These are phyloP conservation scores for Drosera spatulata DNA, from an alignment of 179 eudicot genomes.

Conservation along the genomic window DNA sequence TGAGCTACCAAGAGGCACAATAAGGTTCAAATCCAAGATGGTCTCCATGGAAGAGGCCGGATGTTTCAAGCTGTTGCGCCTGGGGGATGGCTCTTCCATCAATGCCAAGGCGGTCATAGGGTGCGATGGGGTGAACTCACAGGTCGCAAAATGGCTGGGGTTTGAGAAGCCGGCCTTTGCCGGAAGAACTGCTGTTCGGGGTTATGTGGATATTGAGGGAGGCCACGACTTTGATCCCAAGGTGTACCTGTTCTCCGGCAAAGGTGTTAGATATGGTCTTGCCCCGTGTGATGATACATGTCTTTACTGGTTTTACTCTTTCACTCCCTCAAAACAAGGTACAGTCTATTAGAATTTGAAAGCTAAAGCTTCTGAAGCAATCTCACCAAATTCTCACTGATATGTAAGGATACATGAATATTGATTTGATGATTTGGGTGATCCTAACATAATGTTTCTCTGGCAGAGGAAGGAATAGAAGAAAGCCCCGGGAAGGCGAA, in stretches of 20 bases:
- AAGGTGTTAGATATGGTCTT: conserved; percentile 30
- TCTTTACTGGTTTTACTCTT: conserved; percentile 42
- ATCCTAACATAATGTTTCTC: neutral
- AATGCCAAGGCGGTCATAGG: conserved; percentile 37
- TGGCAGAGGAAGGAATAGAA: conserved; percentile 14
- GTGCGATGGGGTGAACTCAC: conserved; percentile 62
- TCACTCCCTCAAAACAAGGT: conserved; percentile 12
- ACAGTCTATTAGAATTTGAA: conserved; percentile 3
- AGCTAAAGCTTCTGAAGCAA: too few species aligned
- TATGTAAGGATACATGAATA: too few species aligned
- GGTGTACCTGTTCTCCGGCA: conserved; percentile 21
- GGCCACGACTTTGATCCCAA: conserved; percentile 18
- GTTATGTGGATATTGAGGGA: conserved; percentile 8
- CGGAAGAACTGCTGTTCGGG: conserved; percentile 16
- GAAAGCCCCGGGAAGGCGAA: conserved; percentile 30
- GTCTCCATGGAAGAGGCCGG: conserved; percentile 20
- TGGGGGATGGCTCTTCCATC: conserved; percentile 25
- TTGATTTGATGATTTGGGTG: too few species aligned
- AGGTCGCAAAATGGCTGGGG: conserved; percentile 34
- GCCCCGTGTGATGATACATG: conserved; percentile 24
- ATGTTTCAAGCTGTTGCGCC: conserved; percentile 16
- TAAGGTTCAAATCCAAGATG: conserved; percentile 25
- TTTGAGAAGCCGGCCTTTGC: conserved; percentile 20
- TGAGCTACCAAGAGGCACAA: conserved; percentile 18
- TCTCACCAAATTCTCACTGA: too few species aligned